A percentile compares a stretch with the other conserved stretches of the same genome.
Conservation (phyloP, 331 rosid species). For the Arachis monticola region DNA sequence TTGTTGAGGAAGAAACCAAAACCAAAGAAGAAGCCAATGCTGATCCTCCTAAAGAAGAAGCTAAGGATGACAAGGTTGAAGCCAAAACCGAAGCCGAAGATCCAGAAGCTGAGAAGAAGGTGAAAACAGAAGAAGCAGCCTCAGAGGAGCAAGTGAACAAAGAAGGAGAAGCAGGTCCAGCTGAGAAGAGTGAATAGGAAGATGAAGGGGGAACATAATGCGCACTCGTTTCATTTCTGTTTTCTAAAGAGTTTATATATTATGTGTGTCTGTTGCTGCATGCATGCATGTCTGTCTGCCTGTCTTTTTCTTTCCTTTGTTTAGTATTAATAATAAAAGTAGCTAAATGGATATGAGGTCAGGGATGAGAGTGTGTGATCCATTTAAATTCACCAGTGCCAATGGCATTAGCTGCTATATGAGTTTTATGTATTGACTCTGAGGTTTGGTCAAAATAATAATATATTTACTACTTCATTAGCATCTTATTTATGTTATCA, state of each 20-base stretch:
- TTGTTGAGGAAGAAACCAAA: slow-evolving; percentile 44
- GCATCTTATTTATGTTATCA: no score
- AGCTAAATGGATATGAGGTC: slow-evolving; percentile 22
- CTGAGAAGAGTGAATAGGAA: slow-evolving; percentile 38
- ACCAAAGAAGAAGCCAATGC: slow-evolving; percentile 43
- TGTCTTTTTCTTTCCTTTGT: slow-evolving; percentile 25
- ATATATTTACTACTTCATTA: no score
- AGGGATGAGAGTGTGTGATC: slow-evolving; percentile 1
- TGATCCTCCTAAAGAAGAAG: neutral
- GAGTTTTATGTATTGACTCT: neutral
- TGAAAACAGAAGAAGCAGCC: neutral
- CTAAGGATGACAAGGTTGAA: slow-evolving; percentile 21
- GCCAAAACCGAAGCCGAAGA: slow-evolving; percentile 23
- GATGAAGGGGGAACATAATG: slow-evolving; percentile 1
- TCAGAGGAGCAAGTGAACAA: slow-evolving; percentile 3
- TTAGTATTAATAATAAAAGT: slow-evolving; percentile 42
- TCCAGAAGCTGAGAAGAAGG: slow-evolving; percentile 14
- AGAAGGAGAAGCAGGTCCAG: neutral
- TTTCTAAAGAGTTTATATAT: neutral
- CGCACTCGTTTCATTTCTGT: neutral
- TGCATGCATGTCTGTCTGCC: slow-evolving; percentile 19
- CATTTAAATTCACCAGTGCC: slow-evolving; percentile 29
- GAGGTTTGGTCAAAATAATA: no score
- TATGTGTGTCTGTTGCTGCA: neutral
- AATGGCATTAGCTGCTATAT: slow-evolving; percentile 12